These are phyloP conservation scores for Diaporthe humulicola DNA, from an alignment of 2,329 filamentous ascomycete genomes.

Conservation along the genomic window DNA sequence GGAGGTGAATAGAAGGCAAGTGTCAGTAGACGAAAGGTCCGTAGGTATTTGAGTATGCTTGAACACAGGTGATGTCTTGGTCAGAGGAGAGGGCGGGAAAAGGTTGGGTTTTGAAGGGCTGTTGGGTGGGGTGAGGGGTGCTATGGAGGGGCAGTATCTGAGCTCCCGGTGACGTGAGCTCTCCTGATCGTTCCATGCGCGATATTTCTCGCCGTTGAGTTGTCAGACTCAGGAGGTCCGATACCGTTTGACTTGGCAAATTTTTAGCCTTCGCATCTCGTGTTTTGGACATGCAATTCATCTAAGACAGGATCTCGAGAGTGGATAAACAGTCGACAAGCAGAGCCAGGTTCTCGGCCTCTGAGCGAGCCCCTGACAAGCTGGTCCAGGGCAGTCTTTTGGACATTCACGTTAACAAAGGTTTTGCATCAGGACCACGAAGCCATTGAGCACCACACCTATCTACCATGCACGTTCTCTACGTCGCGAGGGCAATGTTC, in stretches of 20 bases:
- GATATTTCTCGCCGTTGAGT: slow-evolving; percentile 39
- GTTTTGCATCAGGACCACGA: not conserved
- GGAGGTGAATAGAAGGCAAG: slow-evolving; percentile 40
- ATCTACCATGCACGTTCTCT: not conserved
- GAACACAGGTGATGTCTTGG: slow-evolving; percentile 24
- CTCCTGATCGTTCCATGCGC: slow-evolving; percentile 37
- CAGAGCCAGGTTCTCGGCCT: slow-evolving; percentile 17
- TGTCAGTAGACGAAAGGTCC: not conserved
- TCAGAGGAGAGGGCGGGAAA: slow-evolving; percentile 41
- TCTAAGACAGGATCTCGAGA: slow-evolving; percentile 6
- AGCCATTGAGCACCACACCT: not conserved
- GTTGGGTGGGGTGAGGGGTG: slow-evolving; percentile 36
- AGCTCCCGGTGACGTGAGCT: slow-evolving; percentile 38
- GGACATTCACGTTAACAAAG: not conserved
- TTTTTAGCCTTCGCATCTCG: slow-evolving; percentile 27
- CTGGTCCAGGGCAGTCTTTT: not conserved
- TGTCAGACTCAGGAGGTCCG: slow-evolving; percentile 37
- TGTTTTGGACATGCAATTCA: slow-evolving; percentile 32
- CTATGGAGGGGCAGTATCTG: slow-evolving; percentile 34
- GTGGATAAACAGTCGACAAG: slow-evolving; percentile 30
- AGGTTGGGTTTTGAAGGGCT: slow-evolving; percentile 26
- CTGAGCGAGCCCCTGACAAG: slow-evolving; percentile 23
- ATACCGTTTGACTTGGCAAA: slow-evolving; percentile 36
- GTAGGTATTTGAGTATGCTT: slow-evolving; percentile 27
- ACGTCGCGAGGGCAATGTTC: not conserved